Evolutionary conservation across 805 yeast genomes (phyloP), one percentile per base, ranked within the genome.

Genomic region (Pichia ethanolica): DNA sequence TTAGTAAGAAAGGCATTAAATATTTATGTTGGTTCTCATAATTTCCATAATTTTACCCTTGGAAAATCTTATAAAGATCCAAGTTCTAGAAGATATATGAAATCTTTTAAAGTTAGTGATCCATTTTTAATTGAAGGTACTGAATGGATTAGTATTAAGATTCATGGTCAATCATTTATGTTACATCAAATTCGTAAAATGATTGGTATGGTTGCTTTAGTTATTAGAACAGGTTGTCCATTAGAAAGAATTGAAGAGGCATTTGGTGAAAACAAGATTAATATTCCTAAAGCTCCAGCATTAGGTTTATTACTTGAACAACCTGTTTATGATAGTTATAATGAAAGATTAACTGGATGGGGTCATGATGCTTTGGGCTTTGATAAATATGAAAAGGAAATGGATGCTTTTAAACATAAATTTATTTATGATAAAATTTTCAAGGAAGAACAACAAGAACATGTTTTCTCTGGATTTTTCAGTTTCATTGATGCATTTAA

Each of bases 91-190:
- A 75, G 99, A 59, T 86, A 71, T 64, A 90, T 93, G 89, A 86
- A 86, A 60, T 70, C 78, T 20, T 75, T 91, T 44, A 74, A 77
- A 0, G 96, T 89, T 0, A 78, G 89, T 14, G 95, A 87, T 2
- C 98, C 98, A 3, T 87, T 89, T 65, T 83, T 89, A 46, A 90
- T 91, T 56, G 87, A 90, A 61, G 89, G 87, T 43, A 89, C 97
- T 7, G 98, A 93, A 64, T 93, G 99, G 99, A 77, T 88, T 2
- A 87, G 96, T 2, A 84, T 93, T 61, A 90, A 91, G 71, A 88
- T 93, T 56, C 99, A 93, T 66, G 99, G 99, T 7, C 99, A 93
- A 70, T 88, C 97, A 4, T 93, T 93, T 68, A 93, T 93, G 98
- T 75, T 93, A 55, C 98, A 91, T 69, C 99, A 91, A 74, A 93